Conservation (phyloP, 2,329 filamentous ascomycete genomes). For the Gnomoniopsis sp. region DNA sequence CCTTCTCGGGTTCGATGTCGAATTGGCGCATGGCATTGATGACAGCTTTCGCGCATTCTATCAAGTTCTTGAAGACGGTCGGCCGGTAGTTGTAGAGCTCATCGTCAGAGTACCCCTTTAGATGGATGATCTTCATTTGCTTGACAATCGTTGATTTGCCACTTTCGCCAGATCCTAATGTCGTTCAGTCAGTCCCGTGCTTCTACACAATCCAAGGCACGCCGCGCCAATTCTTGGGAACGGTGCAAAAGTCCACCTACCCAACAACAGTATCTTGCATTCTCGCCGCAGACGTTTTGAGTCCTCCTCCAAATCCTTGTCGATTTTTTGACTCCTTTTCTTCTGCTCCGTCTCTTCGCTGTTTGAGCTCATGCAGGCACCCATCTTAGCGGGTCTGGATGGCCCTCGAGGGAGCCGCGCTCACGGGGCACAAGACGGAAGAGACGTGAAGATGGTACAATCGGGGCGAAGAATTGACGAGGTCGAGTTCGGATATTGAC, state of each 20-base stretch:
- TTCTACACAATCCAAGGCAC: background rate
- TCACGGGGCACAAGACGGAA: slow-evolving; percentile 13
- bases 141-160: slow-evolving; percentile 99
- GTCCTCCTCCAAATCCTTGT: slow-evolving; percentile 90
- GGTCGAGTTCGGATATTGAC: slow-evolving; percentile 4
- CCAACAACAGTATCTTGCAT: slow-evolving; percentile 96
- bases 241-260: slow-evolving; percentile 50
- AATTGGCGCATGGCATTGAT: slow-evolving; percentile 92
- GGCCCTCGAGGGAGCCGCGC: slow-evolving; percentile 17
- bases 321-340: slow-evolving; percentile 95
- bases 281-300: slow-evolving; percentile 88
- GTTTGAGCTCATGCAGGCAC: slow-evolving; percentile 85
- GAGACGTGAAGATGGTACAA: slow-evolving; percentile 6
- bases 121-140: slow-evolving; percentile 99
- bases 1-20: slow-evolving; percentile 71
- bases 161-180: slow-evolving; percentile 91
- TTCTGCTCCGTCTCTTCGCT: slow-evolving; percentile 88
- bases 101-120: slow-evolving; percentile 94
- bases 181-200: background rate
- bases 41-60: slow-evolving; percentile 93
- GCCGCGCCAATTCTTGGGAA: background rate
- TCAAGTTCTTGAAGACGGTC: slow-evolving; percentile 96
- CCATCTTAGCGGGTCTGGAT: slow-evolving; percentile 59
- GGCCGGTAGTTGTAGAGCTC: slow-evolving; percentile 92
- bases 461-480: background rate